Conservation (phyloP, 1,139 yeast genomes). For the Saccharomyces hybrid region DNA sequence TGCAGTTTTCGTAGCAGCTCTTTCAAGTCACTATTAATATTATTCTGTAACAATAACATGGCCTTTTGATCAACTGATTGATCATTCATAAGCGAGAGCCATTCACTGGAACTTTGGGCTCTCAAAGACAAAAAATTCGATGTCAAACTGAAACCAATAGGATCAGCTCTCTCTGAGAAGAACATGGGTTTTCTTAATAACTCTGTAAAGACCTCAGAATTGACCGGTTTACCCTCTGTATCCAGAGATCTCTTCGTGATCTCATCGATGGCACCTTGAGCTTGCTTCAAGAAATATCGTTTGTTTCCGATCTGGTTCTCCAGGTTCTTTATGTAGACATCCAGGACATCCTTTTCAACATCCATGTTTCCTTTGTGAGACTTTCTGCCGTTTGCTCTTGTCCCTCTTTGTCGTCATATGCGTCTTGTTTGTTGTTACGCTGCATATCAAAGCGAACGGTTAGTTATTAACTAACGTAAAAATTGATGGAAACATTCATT, state of each 20-base stretch:
- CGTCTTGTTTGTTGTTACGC: neutral
- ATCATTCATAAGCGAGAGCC: slow-evolving; percentile 7
- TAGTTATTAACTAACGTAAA: neutral
- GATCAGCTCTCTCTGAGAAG: slow-evolving; percentile 28
- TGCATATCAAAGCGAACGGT: neutral
- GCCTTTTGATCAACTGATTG: slow-evolving; percentile 6
- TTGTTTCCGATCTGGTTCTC: slow-evolving; percentile 25
- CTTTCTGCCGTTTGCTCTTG: slow-evolving; percentile 1
- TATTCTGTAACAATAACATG: slow-evolving; percentile 14
- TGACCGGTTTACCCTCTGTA: neutral
- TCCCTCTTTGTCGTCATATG: neutral
- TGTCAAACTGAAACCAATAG: slow-evolving; percentile 25
- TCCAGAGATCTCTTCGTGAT: slow-evolving; percentile 3
- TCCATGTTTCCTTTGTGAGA: neutral
- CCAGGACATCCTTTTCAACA: slow-evolving; percentile 4
- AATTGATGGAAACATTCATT: neutral
- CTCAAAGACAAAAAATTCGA: slow-evolving; percentile 14
- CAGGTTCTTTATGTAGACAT: slow-evolving; percentile 17
- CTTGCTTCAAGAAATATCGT: slow-evolving; percentile 21
- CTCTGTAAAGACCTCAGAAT: slow-evolving; percentile 4
- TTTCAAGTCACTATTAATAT: slow-evolving; percentile 10
- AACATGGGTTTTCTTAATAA: slow-evolving; percentile 23
- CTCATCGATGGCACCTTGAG: slow-evolving; percentile 14
- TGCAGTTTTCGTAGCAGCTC: slow-evolving; percentile 4
- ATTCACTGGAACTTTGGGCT: slow-evolving; percentile 13